Evolutionary conservation across 768 basidiomycete genomes (phyloP).

Genomic region (Phylloporus rhodoxanthus): DNA sequence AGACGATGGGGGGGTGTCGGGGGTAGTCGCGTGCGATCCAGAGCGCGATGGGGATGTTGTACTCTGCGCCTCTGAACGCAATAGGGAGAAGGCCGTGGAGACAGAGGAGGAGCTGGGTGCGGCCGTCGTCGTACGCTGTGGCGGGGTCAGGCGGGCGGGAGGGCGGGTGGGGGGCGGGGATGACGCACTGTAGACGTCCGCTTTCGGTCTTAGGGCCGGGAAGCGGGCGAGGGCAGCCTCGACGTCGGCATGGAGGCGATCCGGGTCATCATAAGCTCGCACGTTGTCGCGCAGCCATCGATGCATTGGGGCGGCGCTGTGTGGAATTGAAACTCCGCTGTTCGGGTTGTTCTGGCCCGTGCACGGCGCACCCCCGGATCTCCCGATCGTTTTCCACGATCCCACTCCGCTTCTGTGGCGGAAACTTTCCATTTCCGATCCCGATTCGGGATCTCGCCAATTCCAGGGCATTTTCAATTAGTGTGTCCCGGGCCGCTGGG

Average conservation of each 20-base stretch:
- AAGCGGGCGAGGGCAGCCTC: conserved; percentile 51
- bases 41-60: conserved; percentile 90
- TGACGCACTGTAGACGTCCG: conserved; percentile 68
- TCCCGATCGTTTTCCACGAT: conserved; percentile 17
- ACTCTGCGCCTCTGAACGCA: conserved; percentile 61
- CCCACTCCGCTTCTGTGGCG: conserved; percentile 44
- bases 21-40: conserved; percentile 90
- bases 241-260: conserved; percentile 59
- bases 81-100: conserved; percentile 91
- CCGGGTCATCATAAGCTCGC: conserved; percentile 47
- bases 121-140: conserved; percentile 89
- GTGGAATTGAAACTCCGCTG: not conserved
- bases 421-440: conserved; percentile 42
- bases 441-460: conserved; percentile 29
- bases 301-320: conserved; percentile 22
- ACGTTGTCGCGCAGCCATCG: conserved; percentile 66
- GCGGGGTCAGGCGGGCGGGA: not conserved
- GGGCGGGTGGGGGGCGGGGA: not conserved
- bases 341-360: conserved; percentile 12
- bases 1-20: conserved; percentile 71
- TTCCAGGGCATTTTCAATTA: conserved; percentile 31
- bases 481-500: conserved; percentile 22
- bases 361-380: conserved; percentile 17
- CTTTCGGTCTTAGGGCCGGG: conserved; percentile 64
- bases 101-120: conserved; percentile 86